Conservation (phyloP, 2,329 filamentous ascomycete genomes). For the Ilyonectria sp. region DNA sequence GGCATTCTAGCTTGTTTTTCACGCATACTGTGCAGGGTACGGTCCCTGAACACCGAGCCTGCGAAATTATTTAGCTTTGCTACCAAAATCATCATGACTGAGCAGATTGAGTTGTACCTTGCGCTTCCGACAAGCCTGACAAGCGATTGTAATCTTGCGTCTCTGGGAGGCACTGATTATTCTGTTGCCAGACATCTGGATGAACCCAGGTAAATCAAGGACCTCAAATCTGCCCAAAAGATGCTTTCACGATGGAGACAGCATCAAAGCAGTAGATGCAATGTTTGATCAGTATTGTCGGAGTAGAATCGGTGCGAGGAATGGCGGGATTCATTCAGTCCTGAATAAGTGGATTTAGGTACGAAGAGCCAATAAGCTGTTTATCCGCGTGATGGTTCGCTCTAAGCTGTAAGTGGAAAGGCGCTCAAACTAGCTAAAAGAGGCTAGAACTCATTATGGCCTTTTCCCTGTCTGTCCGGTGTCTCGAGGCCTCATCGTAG, state of each 20-base stretch:
- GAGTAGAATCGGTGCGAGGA: no score
- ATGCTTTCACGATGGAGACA: no score
- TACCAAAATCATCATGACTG: no score
- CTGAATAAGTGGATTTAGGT: neutral
- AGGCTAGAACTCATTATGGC: no score
- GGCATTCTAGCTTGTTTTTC: neutral
- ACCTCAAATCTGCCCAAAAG: neutral
- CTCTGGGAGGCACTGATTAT: slow-evolving; percentile 6
- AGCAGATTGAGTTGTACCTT: neutral
- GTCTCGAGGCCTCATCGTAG: no score
- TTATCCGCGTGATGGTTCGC: neutral
- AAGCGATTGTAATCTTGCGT: slow-evolving; percentile 12
- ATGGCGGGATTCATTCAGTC: no score
- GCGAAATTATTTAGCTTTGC: neutral
- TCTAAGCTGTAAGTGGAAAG: no score
- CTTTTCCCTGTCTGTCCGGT: no score
- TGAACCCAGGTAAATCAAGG: neutral
- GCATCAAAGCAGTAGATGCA: no score
- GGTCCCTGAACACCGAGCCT: slow-evolving; percentile 9
- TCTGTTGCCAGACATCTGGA: neutral
- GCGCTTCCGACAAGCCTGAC: slow-evolving; percentile 1
- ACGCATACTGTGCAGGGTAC: neutral
- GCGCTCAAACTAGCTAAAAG: no score
- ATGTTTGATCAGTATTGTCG: no score
- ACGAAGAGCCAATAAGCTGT: neutral